Conservation (phyloP, 2,329 filamentous ascomycete species). For the Talaromyces sp. region DNA sequence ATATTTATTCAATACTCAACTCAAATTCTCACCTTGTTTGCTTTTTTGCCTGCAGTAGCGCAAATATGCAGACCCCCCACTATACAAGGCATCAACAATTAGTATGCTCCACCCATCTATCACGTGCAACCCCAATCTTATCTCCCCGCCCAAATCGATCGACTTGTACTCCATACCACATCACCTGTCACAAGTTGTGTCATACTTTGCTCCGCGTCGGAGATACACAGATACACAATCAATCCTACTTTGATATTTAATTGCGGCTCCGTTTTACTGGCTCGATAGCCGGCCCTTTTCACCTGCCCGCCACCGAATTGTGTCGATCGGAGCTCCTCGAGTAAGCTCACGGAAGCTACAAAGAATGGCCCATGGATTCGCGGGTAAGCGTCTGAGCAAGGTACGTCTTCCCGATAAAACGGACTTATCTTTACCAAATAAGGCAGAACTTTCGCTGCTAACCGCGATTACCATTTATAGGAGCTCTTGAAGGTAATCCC, state of each 20-base stretch:
- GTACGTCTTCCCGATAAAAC: constrained; percentile 34
- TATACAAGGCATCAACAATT: not conserved
- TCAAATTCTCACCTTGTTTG: no score
- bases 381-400: constrained; percentile 51
- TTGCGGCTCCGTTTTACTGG: no score
- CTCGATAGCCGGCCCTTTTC: not conserved
- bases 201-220: not conserved
- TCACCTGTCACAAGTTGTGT: not conserved
- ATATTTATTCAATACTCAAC: no score
- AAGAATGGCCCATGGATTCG: constrained; percentile 47
- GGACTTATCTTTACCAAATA: no score
- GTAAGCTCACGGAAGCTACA: not conserved
- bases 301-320: not conserved
- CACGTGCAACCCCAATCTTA: constrained; percentile 15
- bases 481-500: constrained; percentile 5
- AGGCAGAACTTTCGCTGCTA: no score
- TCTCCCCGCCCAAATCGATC: constrained; percentile 12
- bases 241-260: no score
- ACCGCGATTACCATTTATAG: not conserved
- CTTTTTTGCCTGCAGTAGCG: no score
- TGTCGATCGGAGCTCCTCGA: not conserved
- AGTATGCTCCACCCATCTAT: not conserved
- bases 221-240: no score
- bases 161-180: constrained; percentile 2
- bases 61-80: not conserved